These are phyloP conservation scores for Cyclotella cryptica DNA, from an alignment of 108 stramenopile species.

Conservation along the genomic window DNA sequence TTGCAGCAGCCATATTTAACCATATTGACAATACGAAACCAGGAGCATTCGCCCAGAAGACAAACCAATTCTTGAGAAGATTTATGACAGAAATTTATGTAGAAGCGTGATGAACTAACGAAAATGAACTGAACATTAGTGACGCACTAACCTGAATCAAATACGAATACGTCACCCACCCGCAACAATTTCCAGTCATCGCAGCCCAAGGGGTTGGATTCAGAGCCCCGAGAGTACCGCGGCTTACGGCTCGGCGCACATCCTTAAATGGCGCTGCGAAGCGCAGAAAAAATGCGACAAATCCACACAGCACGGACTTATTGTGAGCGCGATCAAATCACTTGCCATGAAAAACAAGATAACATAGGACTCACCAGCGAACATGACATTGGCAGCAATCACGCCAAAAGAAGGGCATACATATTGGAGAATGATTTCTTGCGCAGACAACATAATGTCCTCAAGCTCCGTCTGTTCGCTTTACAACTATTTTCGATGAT, in stretches of 20 bases:
- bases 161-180: constrained; percentile 76
- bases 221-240: constrained; percentile 65
- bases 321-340: background rate
- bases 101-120: constrained; percentile 30
- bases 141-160: constrained; percentile 38
- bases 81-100: constrained; percentile 41
- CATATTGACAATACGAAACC: constrained; percentile 74
- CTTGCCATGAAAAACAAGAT: background rate
- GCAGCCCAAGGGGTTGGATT: constrained; percentile 88
- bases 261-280: constrained; percentile 59
- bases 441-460: constrained; percentile 25
- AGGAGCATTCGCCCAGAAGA: constrained; percentile 78
- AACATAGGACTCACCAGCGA: constrained; percentile 31
- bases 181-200: constrained; percentile 79
- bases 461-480: background rate
- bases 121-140: background rate
- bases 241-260: constrained; percentile 51
- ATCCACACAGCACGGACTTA: background rate
- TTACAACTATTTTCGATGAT: background rate
- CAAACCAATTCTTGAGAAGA: constrained; percentile 60
- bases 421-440: constrained; percentile 70
- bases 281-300: background rate
- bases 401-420: constrained; percentile 67
- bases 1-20: constrained; percentile 76
- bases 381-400: constrained; percentile 70